phyloP scores from a whole-genome alignment of 306 rosid genomes.

The Hippophae tibetana region DNA sequence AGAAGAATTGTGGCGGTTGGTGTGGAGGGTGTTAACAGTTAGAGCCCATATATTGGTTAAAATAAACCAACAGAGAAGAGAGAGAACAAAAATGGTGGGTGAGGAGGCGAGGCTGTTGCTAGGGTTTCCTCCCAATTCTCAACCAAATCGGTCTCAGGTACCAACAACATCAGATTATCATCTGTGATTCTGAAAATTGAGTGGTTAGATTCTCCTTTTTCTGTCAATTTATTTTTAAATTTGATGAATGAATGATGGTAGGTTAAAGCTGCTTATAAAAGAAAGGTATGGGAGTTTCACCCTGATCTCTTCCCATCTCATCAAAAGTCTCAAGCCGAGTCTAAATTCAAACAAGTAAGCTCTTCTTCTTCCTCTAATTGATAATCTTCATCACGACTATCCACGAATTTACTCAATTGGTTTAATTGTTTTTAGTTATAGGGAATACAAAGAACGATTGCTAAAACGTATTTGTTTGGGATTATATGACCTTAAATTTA shows the following conservation, averaged over 20 bases:
- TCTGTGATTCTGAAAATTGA: background rate
- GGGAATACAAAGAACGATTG: background rate
- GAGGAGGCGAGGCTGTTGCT: constrained; percentile 49
- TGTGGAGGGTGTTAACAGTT: no score
- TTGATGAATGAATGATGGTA: constrained; percentile 7
- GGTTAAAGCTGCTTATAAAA: constrained; percentile 68
- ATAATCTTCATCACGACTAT: background rate
- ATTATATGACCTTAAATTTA: background rate
- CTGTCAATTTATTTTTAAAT: background rate
- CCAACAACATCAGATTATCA: background rate
- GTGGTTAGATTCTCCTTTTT: background rate
- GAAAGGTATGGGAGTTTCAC: constrained; percentile 76
- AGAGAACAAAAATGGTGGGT: constrained; percentile 32
- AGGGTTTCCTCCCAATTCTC: constrained; percentile 50
- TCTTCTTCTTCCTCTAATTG: background rate
- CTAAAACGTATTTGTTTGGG: background rate
- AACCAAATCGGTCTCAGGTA: constrained; percentile 46
- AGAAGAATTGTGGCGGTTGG: no score
- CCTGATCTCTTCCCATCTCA: constrained; percentile 64
- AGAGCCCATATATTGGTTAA: no score
- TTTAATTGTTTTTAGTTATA: background rate
- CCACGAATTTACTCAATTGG: background rate
- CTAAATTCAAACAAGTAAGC: constrained; percentile 56
- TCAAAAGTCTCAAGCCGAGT: constrained; percentile 53
- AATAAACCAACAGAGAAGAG: background rate